Evolutionary conservation across 768 basidiomycete species (phyloP), one percentile per base, ranked within the genome.

Genomic region (Leccinum fibrillosum): DNA sequence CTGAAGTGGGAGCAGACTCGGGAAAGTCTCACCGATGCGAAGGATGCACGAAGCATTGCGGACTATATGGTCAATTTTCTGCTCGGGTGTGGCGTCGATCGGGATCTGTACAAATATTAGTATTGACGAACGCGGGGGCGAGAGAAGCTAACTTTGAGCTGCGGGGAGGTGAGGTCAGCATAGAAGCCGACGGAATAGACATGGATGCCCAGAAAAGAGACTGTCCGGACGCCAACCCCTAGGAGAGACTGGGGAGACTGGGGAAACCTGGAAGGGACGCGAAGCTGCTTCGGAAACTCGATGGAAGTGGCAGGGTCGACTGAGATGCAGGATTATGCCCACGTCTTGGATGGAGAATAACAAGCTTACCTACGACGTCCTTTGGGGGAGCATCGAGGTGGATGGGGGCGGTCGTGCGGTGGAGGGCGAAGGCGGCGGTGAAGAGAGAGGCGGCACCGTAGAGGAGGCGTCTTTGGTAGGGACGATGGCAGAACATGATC

Each of bases 141-240:
- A 21, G 26, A 35, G 30, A 48, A 10, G 66, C 76, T 53, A 53
- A 88, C 88, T 54, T 80, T 79, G 57, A 90, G 77, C 44, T 77
- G 79, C 1, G 86, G 82, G 60, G 86, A 82, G n/a, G 76, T 66
- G 47, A 93, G 74, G 69, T 96, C 92, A 6, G 91, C 89, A 71
- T 96, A 97, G 74, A 97, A 93, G 2, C 83, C 94, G 34, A 92
- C 85, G 11, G 89, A 89, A 73, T 97, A 97, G 15, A 96, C 94
- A 68, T 91, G 86, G 62, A 97, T 83, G 7, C 86, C 81, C 39
- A 96, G 78, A 73, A 97, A 94, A 13, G 92, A 93, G 30, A 97
- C 93, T 0, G 87, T 91, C 52, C 94, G 80, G 39, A 94, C 92
- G 23, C 94, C 94, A 1, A 92, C 76, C 6, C 94, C 94, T 19